Conservation (phyloP, 805 yeast genomes). For the Candida chauliodis region DNA sequence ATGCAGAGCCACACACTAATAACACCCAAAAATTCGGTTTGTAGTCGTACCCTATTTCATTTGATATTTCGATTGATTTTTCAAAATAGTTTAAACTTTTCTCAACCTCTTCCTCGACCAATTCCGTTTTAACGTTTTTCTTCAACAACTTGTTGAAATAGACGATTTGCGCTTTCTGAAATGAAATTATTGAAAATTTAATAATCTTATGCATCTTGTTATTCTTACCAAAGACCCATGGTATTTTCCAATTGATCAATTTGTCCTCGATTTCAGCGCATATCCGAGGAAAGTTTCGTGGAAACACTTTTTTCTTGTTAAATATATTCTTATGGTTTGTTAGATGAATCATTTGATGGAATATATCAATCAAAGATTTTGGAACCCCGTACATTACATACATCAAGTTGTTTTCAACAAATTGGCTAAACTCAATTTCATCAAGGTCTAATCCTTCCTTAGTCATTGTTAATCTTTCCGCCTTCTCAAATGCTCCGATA, state of each 20-base stretch:
- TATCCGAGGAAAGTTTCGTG: constrained; percentile 52
- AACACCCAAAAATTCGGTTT: constrained; percentile 49
- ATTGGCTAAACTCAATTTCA: constrained; percentile 9
- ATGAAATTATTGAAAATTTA: constrained; percentile 19
- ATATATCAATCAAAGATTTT: constrained; percentile 39
- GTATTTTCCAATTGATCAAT: constrained; percentile 42
- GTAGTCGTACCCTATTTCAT: constrained; percentile 19
- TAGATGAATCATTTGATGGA: constrained; percentile 43
- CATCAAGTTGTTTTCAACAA: constrained; percentile 19
- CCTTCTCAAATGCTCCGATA: neutral
- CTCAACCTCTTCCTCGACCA: constrained; percentile 32
- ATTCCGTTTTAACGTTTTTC: constrained; percentile 27
- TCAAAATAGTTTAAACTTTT: constrained; percentile 34
- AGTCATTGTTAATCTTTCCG: neutral
- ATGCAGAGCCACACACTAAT: constrained; percentile 41
- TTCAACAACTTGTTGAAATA: constrained; percentile 47
- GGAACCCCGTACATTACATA: constrained; percentile 51
- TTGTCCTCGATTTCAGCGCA: constrained; percentile 55
- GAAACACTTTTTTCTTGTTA: constrained; percentile 32
- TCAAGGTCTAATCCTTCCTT: neutral
- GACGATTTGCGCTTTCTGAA: constrained; percentile 42
- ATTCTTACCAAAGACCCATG: constrained; percentile 32
- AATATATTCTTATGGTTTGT: constrained; percentile 54
- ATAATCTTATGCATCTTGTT: constrained; percentile 38
- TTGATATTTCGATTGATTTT: constrained; percentile 15